phyloP scores from a whole-genome alignment of 768 basidiomycete genomes.

The Rhizopogon vulgaris region DNA sequence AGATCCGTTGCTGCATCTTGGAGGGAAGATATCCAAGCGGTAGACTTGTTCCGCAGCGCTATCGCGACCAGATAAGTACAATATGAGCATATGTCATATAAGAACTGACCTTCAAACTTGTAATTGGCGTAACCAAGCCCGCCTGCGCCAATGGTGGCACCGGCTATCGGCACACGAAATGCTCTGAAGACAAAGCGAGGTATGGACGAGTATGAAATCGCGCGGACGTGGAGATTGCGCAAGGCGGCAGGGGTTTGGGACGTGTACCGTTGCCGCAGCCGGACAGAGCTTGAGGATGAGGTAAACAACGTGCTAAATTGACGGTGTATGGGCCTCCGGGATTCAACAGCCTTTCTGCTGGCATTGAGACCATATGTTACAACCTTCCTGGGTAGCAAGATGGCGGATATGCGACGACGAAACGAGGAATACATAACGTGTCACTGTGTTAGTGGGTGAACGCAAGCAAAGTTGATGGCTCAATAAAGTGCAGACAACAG shows the following conservation, averaged over 20 bases:
- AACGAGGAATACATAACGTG: slow-evolving; percentile 37
- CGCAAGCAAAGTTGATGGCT: neutral
- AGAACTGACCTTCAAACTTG: slow-evolving; percentile 81
- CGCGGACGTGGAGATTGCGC: slow-evolving; percentile 66
- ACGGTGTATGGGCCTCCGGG: slow-evolving; percentile 43
- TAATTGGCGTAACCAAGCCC: slow-evolving; percentile 93
- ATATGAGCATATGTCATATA: neutral
- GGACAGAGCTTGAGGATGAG: slow-evolving; percentile 28
- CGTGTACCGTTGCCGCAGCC: slow-evolving; percentile 44
- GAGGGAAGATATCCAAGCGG: slow-evolving; percentile 57
- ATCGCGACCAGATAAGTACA: neutral
- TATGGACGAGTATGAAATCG: slow-evolving; percentile 81
- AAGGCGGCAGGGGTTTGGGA: slow-evolving; percentile 36
- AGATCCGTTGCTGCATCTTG: slow-evolving; percentile 68
- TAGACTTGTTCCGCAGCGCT: slow-evolving; percentile 71
- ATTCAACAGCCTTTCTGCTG: slow-evolving; percentile 27
- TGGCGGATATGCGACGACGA: slow-evolving; percentile 32
- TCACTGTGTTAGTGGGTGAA: neutral
- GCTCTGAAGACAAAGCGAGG: slow-evolving; percentile 86
- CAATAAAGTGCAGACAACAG: neutral
- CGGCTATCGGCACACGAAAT: slow-evolving; percentile 84
- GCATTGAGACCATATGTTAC: slow-evolving; percentile 48
- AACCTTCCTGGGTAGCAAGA: slow-evolving; percentile 34
- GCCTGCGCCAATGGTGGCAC: slow-evolving; percentile 85
- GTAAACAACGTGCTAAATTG: slow-evolving; percentile 55